Conservation (phyloP, 2,329 filamentous ascomycete genomes). For the Xylaria hypoxylon region DNA sequence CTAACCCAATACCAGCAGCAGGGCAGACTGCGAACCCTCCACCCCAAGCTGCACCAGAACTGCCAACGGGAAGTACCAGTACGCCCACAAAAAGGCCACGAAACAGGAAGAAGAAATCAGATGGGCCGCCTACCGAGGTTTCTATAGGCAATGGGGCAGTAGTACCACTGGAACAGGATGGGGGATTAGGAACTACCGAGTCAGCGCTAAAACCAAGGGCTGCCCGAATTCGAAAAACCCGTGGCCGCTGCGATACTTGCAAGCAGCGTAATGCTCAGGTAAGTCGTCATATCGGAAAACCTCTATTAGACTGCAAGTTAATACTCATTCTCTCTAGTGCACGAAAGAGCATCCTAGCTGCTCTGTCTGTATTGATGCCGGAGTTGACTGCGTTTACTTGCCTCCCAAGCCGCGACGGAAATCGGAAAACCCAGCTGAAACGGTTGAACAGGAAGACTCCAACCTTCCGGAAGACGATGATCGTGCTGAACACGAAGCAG, state of each 20-base stretch:
- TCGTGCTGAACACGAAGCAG: slow-evolving; percentile 16
- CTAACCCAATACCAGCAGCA: slow-evolving; percentile 44
- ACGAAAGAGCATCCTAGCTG: slow-evolving; percentile 53
- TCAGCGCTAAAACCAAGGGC: slow-evolving; percentile 43
- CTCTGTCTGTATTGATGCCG: slow-evolving; percentile 45
- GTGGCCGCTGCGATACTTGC: slow-evolving; percentile 52
- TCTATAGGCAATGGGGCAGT: slow-evolving; percentile 47
- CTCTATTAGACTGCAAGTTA: neutral
- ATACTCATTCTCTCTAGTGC: slow-evolving; percentile 44
- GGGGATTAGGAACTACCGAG: slow-evolving; percentile 46
- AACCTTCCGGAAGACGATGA: slow-evolving; percentile 39
- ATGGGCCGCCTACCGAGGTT: slow-evolving; percentile 34
- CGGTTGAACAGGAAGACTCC: slow-evolving; percentile 38
- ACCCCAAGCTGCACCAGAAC: slow-evolving; percentile 30
- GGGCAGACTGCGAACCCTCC: slow-evolving; percentile 35
- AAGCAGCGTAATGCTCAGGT: slow-evolving; percentile 48
- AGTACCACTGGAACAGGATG: slow-evolving; percentile 44
- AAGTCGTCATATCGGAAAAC: slow-evolving; percentile 27
- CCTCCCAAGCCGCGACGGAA: slow-evolving; percentile 48
- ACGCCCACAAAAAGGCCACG: slow-evolving; percentile 48
- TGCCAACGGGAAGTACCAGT: slow-evolving; percentile 37
- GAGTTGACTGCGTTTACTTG: slow-evolving; percentile 48
- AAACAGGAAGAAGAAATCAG: slow-evolving; percentile 46
- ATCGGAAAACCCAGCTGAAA: slow-evolving; percentile 42
- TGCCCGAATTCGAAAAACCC: slow-evolving; percentile 46